A percentile compares a stretch with the other conserved stretches of the same genome.
These are phyloP conservation scores for Boletus rufocinnamomeus DNA, from an alignment of 768 basidiomycete species.

Conservation along the genomic window DNA sequence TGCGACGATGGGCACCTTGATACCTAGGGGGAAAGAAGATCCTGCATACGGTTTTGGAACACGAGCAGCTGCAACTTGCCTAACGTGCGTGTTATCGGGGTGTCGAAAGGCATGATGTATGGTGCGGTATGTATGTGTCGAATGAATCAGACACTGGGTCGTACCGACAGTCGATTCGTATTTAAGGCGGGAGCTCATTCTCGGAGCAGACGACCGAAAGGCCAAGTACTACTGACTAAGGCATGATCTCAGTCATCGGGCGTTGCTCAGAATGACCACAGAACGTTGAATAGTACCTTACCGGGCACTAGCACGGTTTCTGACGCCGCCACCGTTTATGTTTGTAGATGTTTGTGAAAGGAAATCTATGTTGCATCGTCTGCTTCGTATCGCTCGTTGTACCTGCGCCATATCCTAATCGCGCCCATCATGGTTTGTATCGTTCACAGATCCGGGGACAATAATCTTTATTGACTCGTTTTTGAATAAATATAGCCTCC, in stretches of 20 bases:
- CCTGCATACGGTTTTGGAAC: background rate
- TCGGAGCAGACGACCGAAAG: constrained; percentile 1
- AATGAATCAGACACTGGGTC: no score
- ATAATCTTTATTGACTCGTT: constrained; percentile 9
- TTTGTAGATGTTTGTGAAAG: constrained; percentile 39
- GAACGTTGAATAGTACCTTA: background rate
- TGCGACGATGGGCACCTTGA: constrained; percentile 59
- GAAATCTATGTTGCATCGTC: constrained; percentile 26
- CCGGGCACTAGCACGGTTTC: background rate
- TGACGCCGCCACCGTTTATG: constrained; percentile 8
- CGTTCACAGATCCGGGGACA: constrained; percentile 13
- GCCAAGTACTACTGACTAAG: background rate
- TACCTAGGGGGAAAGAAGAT: constrained; percentile 37
- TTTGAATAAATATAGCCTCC: constrained; percentile 61
- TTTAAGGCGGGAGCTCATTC: background rate
- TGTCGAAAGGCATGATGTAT: constrained; percentile 30
- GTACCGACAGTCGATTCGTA: background rate
- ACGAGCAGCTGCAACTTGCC: constrained; percentile 37
- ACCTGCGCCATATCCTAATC: constrained; percentile 28
- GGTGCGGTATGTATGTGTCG: background rate
- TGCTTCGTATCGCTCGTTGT: constrained; percentile 24
- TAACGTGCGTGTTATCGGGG: constrained; percentile 51
- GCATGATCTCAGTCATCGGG: background rate
- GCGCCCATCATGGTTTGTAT: constrained; percentile 60
- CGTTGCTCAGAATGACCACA: no score